phyloP scores from a whole-genome alignment of 2,329 filamentous ascomycete genomes.

The Penicillium sp. region DNA sequence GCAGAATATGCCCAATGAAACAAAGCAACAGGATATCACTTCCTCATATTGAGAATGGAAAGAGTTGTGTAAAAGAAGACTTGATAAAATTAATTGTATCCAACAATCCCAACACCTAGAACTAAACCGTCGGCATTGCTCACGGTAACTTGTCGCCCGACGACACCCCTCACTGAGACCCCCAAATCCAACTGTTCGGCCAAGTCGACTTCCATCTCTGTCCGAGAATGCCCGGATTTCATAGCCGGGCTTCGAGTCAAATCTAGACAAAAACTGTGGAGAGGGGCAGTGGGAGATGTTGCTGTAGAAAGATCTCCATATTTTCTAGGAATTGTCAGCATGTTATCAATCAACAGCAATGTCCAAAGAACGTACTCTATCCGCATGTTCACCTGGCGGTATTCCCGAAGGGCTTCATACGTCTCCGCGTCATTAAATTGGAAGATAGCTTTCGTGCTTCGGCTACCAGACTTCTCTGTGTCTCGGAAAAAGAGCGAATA shows the following conservation, averaged over 20 bases:
- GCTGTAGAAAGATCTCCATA: conserved; percentile 32
- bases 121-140: conserved; percentile 25
- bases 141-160: conserved; percentile 40
- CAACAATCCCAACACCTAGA: conserved; percentile 39
- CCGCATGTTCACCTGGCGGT: conserved; percentile 32
- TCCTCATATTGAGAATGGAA: too few relatives aligned
- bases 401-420: conserved; percentile 25
- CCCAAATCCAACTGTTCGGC: conserved; percentile 38
- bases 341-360: background rate
- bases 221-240: background rate
- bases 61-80: conserved; percentile 1
- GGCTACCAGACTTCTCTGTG: conserved; percentile 8
- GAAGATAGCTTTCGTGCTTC: conserved; percentile 33
- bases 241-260: conserved; percentile 8
- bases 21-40: conserved; percentile 5
- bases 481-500: conserved; percentile 41
- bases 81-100: conserved; percentile 35
- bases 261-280: conserved; percentile 36
- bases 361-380: conserved; percentile 36
- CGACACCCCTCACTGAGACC: conserved; percentile 41
- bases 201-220: conserved; percentile 34
- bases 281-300: conserved; percentile 18
- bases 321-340: conserved; percentile 13
- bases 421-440: conserved; percentile 31
- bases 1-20: background rate